These are phyloP conservation scores for Mortierella sp. DNA, from an alignment of 371 early-diverging fungal species.

Conservation along the genomic window DNA sequence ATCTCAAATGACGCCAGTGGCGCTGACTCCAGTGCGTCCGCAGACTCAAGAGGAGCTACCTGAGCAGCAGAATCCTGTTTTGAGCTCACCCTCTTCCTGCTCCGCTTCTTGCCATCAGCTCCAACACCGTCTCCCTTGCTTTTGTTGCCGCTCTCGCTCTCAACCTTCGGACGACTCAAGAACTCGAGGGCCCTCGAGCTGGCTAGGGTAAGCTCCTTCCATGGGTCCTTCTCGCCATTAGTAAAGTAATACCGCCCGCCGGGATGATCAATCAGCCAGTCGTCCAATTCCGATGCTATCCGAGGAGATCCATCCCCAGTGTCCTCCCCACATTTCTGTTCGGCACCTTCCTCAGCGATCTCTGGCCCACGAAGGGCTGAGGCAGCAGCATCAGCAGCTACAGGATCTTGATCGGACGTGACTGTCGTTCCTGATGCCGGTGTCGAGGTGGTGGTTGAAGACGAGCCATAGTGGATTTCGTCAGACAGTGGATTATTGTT, in stretches of 20 bases:
- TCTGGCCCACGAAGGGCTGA: too few species aligned
- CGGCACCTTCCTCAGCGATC: background rate
- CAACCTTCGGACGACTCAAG: conserved; percentile 1
- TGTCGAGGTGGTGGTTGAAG: background rate
- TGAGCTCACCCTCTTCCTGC: too few species aligned
- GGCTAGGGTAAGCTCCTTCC: conserved; percentile 43
- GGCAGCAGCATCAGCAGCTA: too few species aligned
- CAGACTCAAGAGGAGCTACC: background rate
- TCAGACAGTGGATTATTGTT: background rate
- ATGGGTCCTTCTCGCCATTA: conserved; percentile 53
- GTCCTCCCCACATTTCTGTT: background rate
- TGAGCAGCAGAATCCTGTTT: background rate
- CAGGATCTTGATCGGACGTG: too few species aligned
- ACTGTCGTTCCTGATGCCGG: too few species aligned
- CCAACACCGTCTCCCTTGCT: background rate
- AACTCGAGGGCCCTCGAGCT: conserved; percentile 33
- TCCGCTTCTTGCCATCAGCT: background rate
- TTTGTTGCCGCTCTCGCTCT: background rate
- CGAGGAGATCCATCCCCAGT: background rate
- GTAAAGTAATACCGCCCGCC: conserved; percentile 50
- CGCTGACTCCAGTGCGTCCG: background rate
- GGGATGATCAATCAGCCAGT: background rate
- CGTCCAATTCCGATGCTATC: background rate
- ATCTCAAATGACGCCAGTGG: background rate
- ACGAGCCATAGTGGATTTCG: background rate